Conservation (phyloP, 139 green algal genomes). For the Asterochloris erici region DNA sequence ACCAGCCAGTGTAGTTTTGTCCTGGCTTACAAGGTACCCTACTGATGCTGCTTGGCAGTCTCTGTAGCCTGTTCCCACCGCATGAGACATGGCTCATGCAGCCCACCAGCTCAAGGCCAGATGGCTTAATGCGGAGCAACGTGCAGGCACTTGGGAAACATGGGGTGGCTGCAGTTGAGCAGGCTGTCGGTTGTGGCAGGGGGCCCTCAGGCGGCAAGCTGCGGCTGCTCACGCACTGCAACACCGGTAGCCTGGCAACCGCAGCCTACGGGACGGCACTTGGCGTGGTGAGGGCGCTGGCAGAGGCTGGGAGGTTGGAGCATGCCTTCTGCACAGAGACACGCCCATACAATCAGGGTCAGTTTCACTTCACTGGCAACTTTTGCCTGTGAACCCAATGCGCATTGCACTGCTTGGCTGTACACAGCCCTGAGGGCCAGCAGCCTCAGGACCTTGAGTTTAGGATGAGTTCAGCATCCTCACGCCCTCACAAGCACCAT, state of each 20-base stretch:
- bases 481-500: too few species aligned
- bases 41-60: too few species aligned
- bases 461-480: too few species aligned
- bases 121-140: not conserved
- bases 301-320: constrained; percentile 69
- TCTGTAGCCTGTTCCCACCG: too few species aligned
- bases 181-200: constrained; percentile 32
- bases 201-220: constrained; percentile 30
- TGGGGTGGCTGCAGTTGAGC: constrained; percentile 72
- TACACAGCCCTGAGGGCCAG: too few species aligned
- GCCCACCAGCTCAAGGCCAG: too few species aligned
- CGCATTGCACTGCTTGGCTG: too few species aligned
- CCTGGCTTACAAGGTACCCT: too few species aligned
- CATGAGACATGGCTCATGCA: too few species aligned
- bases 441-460: too few species aligned
- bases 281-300: constrained; percentile 84
- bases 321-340: constrained; percentile 90
- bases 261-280: constrained; percentile 90
- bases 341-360: constrained; percentile 94
- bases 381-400: too few species aligned
- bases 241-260: constrained; percentile 93
- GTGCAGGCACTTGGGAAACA: constrained; percentile 69
- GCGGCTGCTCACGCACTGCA: constrained; percentile 93
- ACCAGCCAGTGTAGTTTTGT: not conserved
- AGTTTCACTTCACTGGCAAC: not conserved